phyloP scores from a whole-genome alignment of 495 filamentous ascomycete species.

The Xylaria scruposa region DNA sequence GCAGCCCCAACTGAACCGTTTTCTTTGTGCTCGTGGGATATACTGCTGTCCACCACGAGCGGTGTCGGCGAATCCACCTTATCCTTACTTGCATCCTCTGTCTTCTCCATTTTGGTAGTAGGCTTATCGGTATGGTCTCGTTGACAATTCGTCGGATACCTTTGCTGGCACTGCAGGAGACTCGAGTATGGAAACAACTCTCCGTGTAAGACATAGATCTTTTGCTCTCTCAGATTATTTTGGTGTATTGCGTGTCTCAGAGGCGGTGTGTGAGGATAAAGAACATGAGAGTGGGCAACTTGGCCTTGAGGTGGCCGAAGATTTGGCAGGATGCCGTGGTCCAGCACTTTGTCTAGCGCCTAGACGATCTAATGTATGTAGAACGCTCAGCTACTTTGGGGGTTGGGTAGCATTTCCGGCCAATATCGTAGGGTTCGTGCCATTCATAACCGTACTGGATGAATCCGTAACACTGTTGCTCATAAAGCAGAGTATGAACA shows the following conservation, averaged over 20 bases:
- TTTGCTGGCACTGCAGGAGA: background rate
- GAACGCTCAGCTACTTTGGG: background rate
- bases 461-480: background rate
- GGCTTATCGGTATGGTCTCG: background rate
- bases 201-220: background rate
- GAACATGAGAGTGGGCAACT: background rate
- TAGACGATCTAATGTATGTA: background rate
- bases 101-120: slow-evolving; percentile 53
- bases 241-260: background rate
- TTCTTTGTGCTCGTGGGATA: background rate
- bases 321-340: background rate
- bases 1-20: background rate
- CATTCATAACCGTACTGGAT: background rate
- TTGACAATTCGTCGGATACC: background rate
- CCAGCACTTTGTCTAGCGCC: background rate
- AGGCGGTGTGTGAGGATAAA: background rate
- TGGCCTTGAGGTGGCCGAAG: background rate
- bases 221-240: background rate
- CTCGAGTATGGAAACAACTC: background rate
- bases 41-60: slow-evolving; percentile 33
- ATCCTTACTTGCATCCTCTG: slow-evolving; percentile 46
- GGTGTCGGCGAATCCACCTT: slow-evolving; percentile 30
- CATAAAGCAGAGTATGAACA: background rate
- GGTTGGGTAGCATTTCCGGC: background rate
- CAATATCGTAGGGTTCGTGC: background rate